These are phyloP conservation scores for Melastoma malabathricum DNA, from an alignment of 345 rosid species.

Conservation along the genomic window DNA sequence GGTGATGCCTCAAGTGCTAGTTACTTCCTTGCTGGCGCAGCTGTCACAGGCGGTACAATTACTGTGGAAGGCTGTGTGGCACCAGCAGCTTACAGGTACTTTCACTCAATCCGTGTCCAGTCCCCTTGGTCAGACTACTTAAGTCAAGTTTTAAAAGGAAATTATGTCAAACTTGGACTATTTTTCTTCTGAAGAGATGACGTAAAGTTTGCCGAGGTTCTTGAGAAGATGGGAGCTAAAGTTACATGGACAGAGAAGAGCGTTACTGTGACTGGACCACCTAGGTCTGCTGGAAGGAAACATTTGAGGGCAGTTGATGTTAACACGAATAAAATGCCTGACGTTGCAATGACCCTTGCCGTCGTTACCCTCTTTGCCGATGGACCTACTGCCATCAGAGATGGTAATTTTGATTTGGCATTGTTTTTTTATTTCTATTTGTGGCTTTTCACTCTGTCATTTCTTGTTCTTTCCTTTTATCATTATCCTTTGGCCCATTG, in stretches of 20 bases:
- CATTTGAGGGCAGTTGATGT: slow-evolving; percentile 70
- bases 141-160: too few species aligned
- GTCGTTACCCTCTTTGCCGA: slow-evolving; percentile 89
- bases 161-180: neutral
- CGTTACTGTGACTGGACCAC: slow-evolving; percentile 86
- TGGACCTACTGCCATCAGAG: slow-evolving; percentile 94
- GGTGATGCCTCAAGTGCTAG: slow-evolving; percentile 99
- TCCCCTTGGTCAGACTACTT: neutral
- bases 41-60: slow-evolving; percentile 85
- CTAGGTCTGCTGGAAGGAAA: slow-evolving; percentile 55
- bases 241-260: slow-evolving; percentile 86
- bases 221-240: slow-evolving; percentile 93
- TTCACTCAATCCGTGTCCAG: neutral
- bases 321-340: slow-evolving; percentile 99
- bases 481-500: too few species aligned
- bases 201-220: slow-evolving; percentile 87
- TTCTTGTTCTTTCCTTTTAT: too few species aligned
- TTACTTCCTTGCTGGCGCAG: slow-evolving; percentile 95
- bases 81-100: slow-evolving; percentile 82
- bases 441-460: too few species aligned
- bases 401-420: slow-evolving; percentile 35
- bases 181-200: slow-evolving; percentile 48
- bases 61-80: slow-evolving; percentile 98
- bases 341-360: slow-evolving; percentile 96
- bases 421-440: too few species aligned